A percentile compares a stretch with the other conserved stretches of the same genome.
These are phyloP conservation scores for Thielaviopsis punctulata DNA, from an alignment of 2,329 filamentous ascomycete genomes.

Conservation along the genomic window DNA sequence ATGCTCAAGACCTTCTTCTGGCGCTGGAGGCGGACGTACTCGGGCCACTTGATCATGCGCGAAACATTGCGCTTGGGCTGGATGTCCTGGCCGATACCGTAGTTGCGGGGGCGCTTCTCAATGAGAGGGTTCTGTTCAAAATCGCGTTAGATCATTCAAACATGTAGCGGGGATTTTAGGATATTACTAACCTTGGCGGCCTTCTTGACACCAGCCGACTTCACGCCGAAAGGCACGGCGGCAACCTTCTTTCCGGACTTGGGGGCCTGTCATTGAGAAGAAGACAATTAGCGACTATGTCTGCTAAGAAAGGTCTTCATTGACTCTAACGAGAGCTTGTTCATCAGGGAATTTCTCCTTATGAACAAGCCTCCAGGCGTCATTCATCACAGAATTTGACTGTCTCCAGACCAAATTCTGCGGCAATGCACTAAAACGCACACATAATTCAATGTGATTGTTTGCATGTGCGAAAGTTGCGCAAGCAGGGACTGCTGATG, in stretches of 20 bases:
- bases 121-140: conserved; percentile 78
- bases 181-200: conserved; percentile 65
- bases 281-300: conserved; percentile 84
- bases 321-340: conserved; percentile 73
- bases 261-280: conserved; percentile 99
- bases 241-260: conserved; percentile 97
- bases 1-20: conserved; percentile 90
- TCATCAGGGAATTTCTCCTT: neutral
- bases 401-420: conserved; percentile 4
- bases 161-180: too few relatives aligned
- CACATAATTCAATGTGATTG: conserved; percentile 1
- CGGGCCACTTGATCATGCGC: conserved; percentile 99
- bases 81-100: conserved; percentile 96
- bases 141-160: neutral
- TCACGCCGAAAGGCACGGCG: conserved; percentile 87
- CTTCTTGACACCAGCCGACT: conserved; percentile 89
- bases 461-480: conserved; percentile 1
- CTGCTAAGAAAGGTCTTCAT: conserved; percentile 54
- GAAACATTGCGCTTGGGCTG: conserved; percentile 90
- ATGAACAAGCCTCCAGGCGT: conserved; percentile 11
- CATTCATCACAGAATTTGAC: conserved; percentile 11
- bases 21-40: conserved; percentile 96
- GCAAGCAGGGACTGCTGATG: conserved; percentile 6
- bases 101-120: conserved; percentile 97
- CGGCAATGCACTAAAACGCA: conserved; percentile 11